These are phyloP conservation scores for Epicoccum nigrum DNA, from an alignment of 2,329 filamentous ascomycete genomes.

Conservation along the genomic window DNA sequence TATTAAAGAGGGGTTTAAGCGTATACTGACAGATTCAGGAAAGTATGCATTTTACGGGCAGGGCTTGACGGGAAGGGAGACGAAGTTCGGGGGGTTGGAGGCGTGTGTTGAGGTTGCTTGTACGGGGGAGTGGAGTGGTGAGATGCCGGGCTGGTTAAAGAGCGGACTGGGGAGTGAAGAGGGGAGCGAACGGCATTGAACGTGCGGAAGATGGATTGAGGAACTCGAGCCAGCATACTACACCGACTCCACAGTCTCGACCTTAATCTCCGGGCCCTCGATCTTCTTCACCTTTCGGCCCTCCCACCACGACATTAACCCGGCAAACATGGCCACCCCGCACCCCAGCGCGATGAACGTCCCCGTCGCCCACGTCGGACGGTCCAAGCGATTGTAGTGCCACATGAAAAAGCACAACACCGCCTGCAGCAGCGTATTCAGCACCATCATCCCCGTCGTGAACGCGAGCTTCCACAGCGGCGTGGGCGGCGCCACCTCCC, in stretches of 20 bases:
- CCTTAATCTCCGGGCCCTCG: constrained; percentile 30
- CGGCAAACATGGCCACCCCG: constrained; percentile 69
- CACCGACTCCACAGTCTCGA: not conserved
- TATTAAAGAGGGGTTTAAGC: constrained; percentile 33
- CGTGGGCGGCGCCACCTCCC: constrained; percentile 70
- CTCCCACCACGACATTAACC: constrained; percentile 72
- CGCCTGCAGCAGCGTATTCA: constrained; percentile 78
- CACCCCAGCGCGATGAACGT: constrained; percentile 75
- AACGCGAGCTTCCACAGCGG: constrained; percentile 76
- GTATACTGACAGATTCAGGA: constrained; percentile 55
- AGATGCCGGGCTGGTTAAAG: not conserved
- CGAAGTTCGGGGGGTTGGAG: constrained; percentile 32
- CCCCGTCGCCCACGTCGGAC: constrained; percentile 74
- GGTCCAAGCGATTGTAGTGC: constrained; percentile 71
- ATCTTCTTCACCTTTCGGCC: constrained; percentile 56
- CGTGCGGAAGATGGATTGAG: no score
- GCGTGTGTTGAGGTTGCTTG: constrained; percentile 30
- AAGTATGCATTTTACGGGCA: constrained; percentile 56
- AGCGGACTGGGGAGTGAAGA: not conserved
- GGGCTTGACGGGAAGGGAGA: constrained; percentile 24
- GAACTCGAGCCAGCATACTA: not conserved
- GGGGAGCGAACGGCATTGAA: no score
- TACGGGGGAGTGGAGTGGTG: not conserved
- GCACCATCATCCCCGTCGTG: constrained; percentile 77
- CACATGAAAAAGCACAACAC: constrained; percentile 81